Conservation (phyloP, 805 yeast genomes). For the Wickerhamiella sergipiensis region DNA sequence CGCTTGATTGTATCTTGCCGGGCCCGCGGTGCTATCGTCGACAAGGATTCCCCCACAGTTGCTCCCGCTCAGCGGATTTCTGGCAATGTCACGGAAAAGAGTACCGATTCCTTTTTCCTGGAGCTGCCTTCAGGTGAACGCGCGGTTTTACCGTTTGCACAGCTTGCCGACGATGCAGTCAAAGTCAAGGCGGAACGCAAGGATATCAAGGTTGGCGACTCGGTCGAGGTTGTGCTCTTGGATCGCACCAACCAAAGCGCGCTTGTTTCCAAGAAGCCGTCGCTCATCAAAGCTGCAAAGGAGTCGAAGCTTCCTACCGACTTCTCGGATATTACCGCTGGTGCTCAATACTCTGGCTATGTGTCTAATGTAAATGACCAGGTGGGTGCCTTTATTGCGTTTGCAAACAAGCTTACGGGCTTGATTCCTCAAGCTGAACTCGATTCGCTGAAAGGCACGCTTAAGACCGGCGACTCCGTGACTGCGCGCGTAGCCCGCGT, state of each 20-base stretch:
- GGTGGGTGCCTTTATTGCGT: slow-evolving; percentile 71
- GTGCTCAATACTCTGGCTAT: slow-evolving; percentile 51
- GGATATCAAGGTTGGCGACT: slow-evolving; percentile 47
- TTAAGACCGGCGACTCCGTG: slow-evolving; percentile 54
- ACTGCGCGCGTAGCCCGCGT: slow-evolving; percentile 48
- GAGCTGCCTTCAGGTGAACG: slow-evolving; percentile 35
- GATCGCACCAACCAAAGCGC: slow-evolving; percentile 48
- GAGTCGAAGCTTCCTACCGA: slow-evolving; percentile 38
- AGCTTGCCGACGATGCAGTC: slow-evolving; percentile 45
- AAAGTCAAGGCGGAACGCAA: slow-evolving; percentile 70
- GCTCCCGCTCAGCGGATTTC: slow-evolving; percentile 4
- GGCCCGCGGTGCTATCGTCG: neutral
- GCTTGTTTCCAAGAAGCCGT: slow-evolving; percentile 49
- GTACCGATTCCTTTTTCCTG: slow-evolving; percentile 57
- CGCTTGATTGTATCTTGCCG: slow-evolving; percentile 64
- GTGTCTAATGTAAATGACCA: slow-evolving; percentile 57
- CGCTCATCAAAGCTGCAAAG: slow-evolving; percentile 53
- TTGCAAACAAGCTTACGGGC: slow-evolving; percentile 71
- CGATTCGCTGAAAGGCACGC: slow-evolving; percentile 27
- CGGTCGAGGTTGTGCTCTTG: slow-evolving; percentile 46
- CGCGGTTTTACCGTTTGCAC: slow-evolving; percentile 40
- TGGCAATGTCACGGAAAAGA: slow-evolving; percentile 49
- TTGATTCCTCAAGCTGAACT: slow-evolving; percentile 51
- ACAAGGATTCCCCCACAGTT: slow-evolving; percentile 34
- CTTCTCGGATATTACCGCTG: slow-evolving; percentile 43